phyloP scores from a whole-genome alignment of 306 rosid genomes.

The Medicago truncatula region MtrunA17r5.0-ANR NC_053049.1:45090501-45091000 shows the following conservation, averaged over 20 bases:
- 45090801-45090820: not conserved
- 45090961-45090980: slow-evolving; percentile 75
- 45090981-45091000: slow-evolving; percentile 78
- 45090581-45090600: slow-evolving; percentile 25
- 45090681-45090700: slow-evolving; percentile 35
- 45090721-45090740: slow-evolving; percentile 64
- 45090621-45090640: slow-evolving; percentile 17
- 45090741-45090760: slow-evolving; percentile 11
- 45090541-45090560: slow-evolving; percentile 9
- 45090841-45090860: slow-evolving; percentile 16
- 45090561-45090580: slow-evolving; percentile 13
- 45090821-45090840: slow-evolving; percentile 19
- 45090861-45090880: slow-evolving; percentile 18
- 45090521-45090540: slow-evolving; percentile 20
- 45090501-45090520: slow-evolving; percentile 6
- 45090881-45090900: not conserved
- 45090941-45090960: slow-evolving; percentile 64
- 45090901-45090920: slow-evolving; percentile 30
- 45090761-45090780: slow-evolving; percentile 1
- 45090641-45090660: slow-evolving; percentile 2
- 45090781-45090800: slow-evolving; percentile 15
- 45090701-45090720: slow-evolving; percentile 37
- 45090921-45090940: slow-evolving; percentile 8
- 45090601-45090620: slow-evolving; percentile 18
- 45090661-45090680: not conserved